phyloP scores from a whole-genome alignment of 768 basidiomycete genomes.

The Naganishia friedmannii region DNA sequence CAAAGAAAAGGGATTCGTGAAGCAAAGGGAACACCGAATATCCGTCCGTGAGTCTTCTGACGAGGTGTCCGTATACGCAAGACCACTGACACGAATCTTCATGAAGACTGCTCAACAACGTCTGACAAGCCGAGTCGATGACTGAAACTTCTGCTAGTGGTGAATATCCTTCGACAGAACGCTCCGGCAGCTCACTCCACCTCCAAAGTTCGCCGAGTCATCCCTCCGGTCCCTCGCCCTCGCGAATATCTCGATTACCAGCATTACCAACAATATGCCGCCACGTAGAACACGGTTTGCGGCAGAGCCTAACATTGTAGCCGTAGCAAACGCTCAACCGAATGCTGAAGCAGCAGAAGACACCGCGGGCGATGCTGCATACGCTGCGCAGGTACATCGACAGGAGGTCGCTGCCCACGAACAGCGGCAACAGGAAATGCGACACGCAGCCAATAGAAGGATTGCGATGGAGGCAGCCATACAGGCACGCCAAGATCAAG shows the following conservation, averaged over 20 bases:
- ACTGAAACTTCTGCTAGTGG: too few relatives aligned
- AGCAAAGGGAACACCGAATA: too few relatives aligned
- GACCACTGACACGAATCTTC: too few relatives aligned
- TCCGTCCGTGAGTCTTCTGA: too few relatives aligned
- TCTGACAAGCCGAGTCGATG: too few relatives aligned
- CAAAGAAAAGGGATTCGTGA: too few relatives aligned
- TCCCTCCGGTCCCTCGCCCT: background rate
- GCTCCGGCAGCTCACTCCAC: too few relatives aligned
- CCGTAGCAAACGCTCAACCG: background rate
- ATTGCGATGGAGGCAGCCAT: background rate
- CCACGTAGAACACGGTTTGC: background rate
- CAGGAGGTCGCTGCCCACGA: background rate
- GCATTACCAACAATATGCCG: background rate
- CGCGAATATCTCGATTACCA: background rate
- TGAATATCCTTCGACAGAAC: too few relatives aligned
- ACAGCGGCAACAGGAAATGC: background rate
- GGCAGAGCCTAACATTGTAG: background rate
- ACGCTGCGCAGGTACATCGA: background rate
- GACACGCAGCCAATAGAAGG: background rate
- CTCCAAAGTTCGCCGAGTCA: too few relatives aligned
- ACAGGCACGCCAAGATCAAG: background rate
- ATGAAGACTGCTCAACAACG: too few relatives aligned
- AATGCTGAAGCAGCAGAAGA: background rate
- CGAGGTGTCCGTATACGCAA: too few relatives aligned
- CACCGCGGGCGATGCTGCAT: slow-evolving; percentile 4